These are phyloP conservation scores for Magnusiomyces paraingens DNA, from an alignment of 1,139 yeast genomes.

Conservation along the genomic window DNA sequence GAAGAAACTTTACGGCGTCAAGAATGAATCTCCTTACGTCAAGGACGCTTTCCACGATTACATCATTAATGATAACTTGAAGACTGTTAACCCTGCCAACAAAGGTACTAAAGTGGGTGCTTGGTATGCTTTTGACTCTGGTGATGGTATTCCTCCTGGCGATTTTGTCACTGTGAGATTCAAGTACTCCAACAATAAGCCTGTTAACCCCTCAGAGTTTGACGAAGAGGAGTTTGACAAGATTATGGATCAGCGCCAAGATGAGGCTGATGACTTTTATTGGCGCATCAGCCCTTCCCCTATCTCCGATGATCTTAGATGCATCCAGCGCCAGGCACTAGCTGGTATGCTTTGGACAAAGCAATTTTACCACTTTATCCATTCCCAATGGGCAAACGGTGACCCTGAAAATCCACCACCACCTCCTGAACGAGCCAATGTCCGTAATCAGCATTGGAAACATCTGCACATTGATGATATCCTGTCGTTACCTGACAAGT, in stretches of 20 bases:
- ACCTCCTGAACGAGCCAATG: constrained; percentile 71
- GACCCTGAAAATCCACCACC: constrained; percentile 77
- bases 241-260: constrained; percentile 66
- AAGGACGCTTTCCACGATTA: constrained; percentile 92
- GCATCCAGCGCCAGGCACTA: constrained; percentile 88
- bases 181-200: constrained; percentile 48
- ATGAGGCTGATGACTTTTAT: constrained; percentile 91
- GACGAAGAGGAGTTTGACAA: constrained; percentile 76
- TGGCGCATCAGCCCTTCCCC: constrained; percentile 88
- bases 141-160: constrained; percentile 77
- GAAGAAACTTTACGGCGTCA: constrained; percentile 54
- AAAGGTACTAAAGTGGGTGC: constrained; percentile 75
- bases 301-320: constrained; percentile 71
- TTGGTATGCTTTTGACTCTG: constrained; percentile 70
- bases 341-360: constrained; percentile 94
- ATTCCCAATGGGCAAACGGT: constrained; percentile 83
- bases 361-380: constrained; percentile 85
- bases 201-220: constrained; percentile 38
- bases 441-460: constrained; percentile 84
- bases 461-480: constrained; percentile 87
- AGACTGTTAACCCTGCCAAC: constrained; percentile 61
- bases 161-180: constrained; percentile 86
- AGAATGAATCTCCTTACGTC: constrained; percentile 49
- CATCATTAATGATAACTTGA: constrained; percentile 54
- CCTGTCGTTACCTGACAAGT: constrained; percentile 87